These are phyloP conservation scores for Suillus cothurnatus DNA, from an alignment of 768 basidiomycete species.

Conservation along the genomic window DNA sequence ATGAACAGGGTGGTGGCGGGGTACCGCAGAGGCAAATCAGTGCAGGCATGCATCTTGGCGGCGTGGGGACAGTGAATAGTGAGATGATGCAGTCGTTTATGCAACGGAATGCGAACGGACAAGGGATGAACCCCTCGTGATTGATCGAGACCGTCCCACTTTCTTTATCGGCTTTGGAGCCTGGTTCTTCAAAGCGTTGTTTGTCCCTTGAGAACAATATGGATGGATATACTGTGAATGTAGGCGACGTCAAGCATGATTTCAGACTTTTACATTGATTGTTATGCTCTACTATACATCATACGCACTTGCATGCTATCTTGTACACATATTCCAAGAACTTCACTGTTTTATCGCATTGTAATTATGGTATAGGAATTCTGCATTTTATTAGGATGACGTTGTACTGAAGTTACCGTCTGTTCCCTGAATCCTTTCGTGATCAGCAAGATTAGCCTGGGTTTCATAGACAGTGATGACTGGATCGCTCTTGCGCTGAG, in stretches of 20 bases:
- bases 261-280: neutral
- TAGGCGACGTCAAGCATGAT: neutral
- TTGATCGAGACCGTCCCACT: neutral
- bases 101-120: slow-evolving; percentile 39
- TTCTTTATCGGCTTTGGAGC: neutral
- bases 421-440: slow-evolving; percentile 82
- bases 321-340: slow-evolving; percentile 3
- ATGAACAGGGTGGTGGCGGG: slow-evolving; percentile 16
- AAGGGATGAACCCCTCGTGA: slow-evolving; percentile 21
- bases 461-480: slow-evolving; percentile 87
- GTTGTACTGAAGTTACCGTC: slow-evolving; percentile 58
- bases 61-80: slow-evolving; percentile 31
- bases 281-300: slow-evolving; percentile 7
- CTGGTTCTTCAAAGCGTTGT: neutral
- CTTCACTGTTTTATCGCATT: neutral
- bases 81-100: slow-evolving; percentile 52
- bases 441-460: slow-evolving; percentile 86
- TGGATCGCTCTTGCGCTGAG: slow-evolving; percentile 74
- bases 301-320: neutral
- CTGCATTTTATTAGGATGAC: slow-evolving; percentile 28
- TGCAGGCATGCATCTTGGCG: slow-evolving; percentile 26
- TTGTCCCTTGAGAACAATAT: neutral
- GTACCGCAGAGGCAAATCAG: slow-evolving; percentile 13
- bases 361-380: slow-evolving; percentile 2
- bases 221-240: neutral